Percentiles rank a stretch among this genome's conserved stretches.
These are phyloP conservation scores for Sporothrix curviconia DNA, from an alignment of 2,329 filamentous ascomycete species.

Conservation along the genomic window DNA sequence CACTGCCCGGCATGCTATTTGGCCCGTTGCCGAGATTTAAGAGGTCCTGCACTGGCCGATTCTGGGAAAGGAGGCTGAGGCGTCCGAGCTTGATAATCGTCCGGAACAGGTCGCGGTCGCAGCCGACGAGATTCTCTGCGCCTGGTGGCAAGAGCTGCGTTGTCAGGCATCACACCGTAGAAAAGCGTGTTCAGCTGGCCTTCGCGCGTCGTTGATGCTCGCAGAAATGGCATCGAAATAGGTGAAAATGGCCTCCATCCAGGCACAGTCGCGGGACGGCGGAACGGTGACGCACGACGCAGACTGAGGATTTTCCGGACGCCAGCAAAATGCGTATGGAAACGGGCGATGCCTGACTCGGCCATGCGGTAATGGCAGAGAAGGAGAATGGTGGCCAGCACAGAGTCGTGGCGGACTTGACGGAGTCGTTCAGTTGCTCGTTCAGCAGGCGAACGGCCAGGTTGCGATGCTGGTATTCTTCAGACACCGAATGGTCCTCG, in stretches of 20 bases:
- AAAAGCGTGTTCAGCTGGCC: slow-evolving; percentile 67
- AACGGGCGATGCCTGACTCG: slow-evolving; percentile 86
- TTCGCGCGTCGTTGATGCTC: slow-evolving; percentile 85
- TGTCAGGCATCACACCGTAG: slow-evolving; percentile 46
- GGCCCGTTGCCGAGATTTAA: slow-evolving; percentile 18
- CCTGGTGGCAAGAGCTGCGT: slow-evolving; percentile 50
- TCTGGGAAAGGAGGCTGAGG: slow-evolving; percentile 76
- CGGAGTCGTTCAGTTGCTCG: slow-evolving; percentile 69
- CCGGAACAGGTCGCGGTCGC: slow-evolving; percentile 80
- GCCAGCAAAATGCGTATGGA: slow-evolving; percentile 86
- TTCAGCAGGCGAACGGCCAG: slow-evolving; percentile 78
- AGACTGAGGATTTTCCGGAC: slow-evolving; percentile 84
- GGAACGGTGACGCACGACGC: slow-evolving; percentile 50
- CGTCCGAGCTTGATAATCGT: slow-evolving; percentile 76
- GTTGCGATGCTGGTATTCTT: slow-evolving; percentile 75
- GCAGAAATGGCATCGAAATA: slow-evolving; percentile 93
- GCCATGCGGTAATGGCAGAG: slow-evolving; percentile 90
- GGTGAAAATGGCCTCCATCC: slow-evolving; percentile 90
- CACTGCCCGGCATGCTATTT: not conserved
- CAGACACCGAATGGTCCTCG: slow-evolving; percentile 60
- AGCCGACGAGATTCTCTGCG: slow-evolving; percentile 79
- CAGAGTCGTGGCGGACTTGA: slow-evolving; percentile 76
- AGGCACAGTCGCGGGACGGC: slow-evolving; percentile 64
- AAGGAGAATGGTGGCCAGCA: slow-evolving; percentile 78
- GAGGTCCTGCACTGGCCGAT: slow-evolving; percentile 45